Evolutionary conservation across 1,284 basidiomycete species (phyloP), one percentile per base, ranked within the genome.

Genomic region (Anthracocystis setariae): DNA sequence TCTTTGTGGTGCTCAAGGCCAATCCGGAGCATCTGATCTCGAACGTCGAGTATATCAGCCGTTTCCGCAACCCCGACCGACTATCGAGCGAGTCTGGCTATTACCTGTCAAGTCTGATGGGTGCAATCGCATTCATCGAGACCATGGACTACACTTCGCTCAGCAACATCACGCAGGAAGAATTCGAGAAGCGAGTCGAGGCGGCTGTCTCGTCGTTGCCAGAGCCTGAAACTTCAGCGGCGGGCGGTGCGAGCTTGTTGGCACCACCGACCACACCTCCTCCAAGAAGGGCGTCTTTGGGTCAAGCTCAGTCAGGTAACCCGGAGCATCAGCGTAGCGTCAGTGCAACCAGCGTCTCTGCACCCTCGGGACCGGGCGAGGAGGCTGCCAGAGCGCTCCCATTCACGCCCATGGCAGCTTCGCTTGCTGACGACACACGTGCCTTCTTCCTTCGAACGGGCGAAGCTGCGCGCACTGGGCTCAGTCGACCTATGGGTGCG

Each of bases 71-170:
- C 81, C 91, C 94, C 0, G 86, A 87, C 5, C 94, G 94, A 79
- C 85, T 98, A 24, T 90, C 92, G 76, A 94, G 94, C 74, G 96
- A 99, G 85, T 91, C 92, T 9, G 96, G 94, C 0, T 98, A 99
- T 83, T 98, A 99, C 83, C 86, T 99, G 1, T 96, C 94, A 0
- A 95, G 92, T 84, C 85, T 98, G 65, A 75, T 76, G 56, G 80
- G 80, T 9, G 92, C 94, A 4, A 92, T 97, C 27, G 91, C 92
- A 1, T 97, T 97, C 83, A 93, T 97, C 70, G 93, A 97, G 84
- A 92, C 92, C 0, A 94, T 98, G 92, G 96, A 98, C 83, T 92
- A 94, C 70, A 91, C 92, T 0, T 91, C 91, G 8, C 85, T 98
- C 40, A 95, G 93, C 13, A 90, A 92, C 77, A 95, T 98, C 68